Percentiles rank a stretch among this genome's conserved stretches.
These are phyloP conservation scores for Pseudonectria foliicola DNA, from an alignment of 2,329 filamentous ascomycete species.

Conservation along the genomic window DNA sequence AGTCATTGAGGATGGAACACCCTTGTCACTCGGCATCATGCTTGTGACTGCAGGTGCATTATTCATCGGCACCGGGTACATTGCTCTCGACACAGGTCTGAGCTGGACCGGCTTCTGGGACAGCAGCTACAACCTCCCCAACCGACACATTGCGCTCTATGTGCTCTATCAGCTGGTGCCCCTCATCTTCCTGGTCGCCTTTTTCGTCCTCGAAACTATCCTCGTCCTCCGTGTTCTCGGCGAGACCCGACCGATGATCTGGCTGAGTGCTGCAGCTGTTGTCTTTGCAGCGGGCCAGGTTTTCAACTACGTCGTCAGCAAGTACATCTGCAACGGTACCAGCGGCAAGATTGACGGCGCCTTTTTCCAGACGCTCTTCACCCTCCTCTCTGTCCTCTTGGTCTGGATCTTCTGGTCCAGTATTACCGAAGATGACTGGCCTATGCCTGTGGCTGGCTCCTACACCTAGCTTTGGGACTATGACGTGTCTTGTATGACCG, in stretches of 20 bases:
- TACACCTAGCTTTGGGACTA: constrained; percentile 28
- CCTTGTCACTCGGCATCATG: constrained; percentile 72
- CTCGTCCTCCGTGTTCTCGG: constrained; percentile 82
- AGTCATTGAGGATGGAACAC: constrained; percentile 85
- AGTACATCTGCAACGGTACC: constrained; percentile 80
- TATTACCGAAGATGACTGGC: constrained; percentile 99
- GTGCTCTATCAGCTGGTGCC: constrained; percentile 89
- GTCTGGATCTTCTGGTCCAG: constrained; percentile 98
- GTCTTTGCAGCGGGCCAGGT: constrained; percentile 89
- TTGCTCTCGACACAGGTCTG: constrained; percentile 88
- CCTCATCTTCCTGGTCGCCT: constrained; percentile 80
- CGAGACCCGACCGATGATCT: constrained; percentile 88
- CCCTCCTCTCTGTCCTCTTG: constrained; percentile 70
- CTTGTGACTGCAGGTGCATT: constrained; percentile 61
- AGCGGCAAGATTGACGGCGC: constrained; percentile 84
- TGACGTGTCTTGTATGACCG: constrained; percentile 12
- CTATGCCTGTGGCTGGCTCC: constrained; percentile 42
- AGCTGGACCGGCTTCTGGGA: constrained; percentile 76
- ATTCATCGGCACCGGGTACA: constrained; percentile 89
- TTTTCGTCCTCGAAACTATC: constrained; percentile 75
- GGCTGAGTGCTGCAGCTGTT: constrained; percentile 64
- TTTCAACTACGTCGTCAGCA: constrained; percentile 92
- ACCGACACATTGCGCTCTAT: constrained; percentile 80
- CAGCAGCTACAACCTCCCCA: constrained; percentile 47
- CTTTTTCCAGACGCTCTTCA: constrained; percentile 90